Base-by-base conservation (phyloP, 352 stramenopile species). In the Globisporangium ultimum region DNA sequence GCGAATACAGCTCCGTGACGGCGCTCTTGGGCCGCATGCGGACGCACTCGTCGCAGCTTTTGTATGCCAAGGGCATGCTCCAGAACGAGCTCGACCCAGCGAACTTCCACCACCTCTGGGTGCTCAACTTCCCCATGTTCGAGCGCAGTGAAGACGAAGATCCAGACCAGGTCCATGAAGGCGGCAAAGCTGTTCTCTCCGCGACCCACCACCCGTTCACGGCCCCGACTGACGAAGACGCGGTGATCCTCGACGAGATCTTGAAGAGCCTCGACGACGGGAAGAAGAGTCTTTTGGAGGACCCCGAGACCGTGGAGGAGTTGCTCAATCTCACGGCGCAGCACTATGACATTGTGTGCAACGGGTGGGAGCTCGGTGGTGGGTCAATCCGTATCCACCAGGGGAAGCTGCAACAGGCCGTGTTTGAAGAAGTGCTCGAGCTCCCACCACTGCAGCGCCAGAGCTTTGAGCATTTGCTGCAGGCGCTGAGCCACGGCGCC, bases 91-190 rank as follows among this genome's bases (percentile, higher is more conserved):
- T 93, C 15, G 62, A 83, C 22, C 70, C 82, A 12, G 74, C 71
- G 43, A 88, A 90, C 66, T 93, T 89, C 58, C 61, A 91, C 53
- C 80, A 88, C 57, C 61, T 93, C 41, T 96, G 86, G 87, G 82
- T 96, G 32, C 70, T 88, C 41, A 78, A 95, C 63, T 96, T 96
- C 57, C 88, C 88, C 17, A 88, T 96, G 82, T 96, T 96, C 38
- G 84, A 94, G 63, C 71, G 70, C 14, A 85, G 68, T 54, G 76
- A 89, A 28, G 81, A 89, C 52, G 68, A 78, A 11, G 70, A 75
- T 13, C 8, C 3, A 5, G 40, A 45, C 40, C 12, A 65, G 48
- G 66, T 63, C 28, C 58, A 36, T 14, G 61, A 36, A 7, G 63
- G 46, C 12, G 70, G 64, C 38, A 68, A 71, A n/a, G 61, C 76